phyloP scores from a whole-genome alignment of 495 filamentous ascomycete genomes.

The Pseudomonodictys pantanalensis region DNA sequence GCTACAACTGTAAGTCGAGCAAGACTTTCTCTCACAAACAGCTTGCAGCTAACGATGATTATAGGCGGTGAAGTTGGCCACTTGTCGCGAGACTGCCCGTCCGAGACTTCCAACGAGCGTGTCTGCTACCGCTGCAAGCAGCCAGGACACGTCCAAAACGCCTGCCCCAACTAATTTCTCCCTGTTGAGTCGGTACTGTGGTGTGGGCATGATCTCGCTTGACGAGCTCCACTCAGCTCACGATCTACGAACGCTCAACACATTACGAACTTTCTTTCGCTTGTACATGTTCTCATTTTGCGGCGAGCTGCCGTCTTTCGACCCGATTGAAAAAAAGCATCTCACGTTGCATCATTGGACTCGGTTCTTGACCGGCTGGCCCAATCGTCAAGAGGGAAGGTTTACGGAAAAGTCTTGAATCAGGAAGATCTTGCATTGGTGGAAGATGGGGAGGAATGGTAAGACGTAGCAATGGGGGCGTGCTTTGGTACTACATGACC shows the following conservation, averaged over 20 bases:
- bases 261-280: slow-evolving; percentile 27
- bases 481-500: neutral
- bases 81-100: slow-evolving; percentile 90
- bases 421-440: slow-evolving; percentile 17
- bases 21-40: slow-evolving; percentile 22
- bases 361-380: slow-evolving; percentile 22
- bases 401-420: slow-evolving; percentile 25
- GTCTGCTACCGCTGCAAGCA: slow-evolving; percentile 99
- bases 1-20: slow-evolving; percentile 86
- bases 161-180: slow-evolving; percentile 72
- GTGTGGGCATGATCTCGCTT: neutral
- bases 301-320: slow-evolving; percentile 23
- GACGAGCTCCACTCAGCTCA: neutral
- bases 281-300: slow-evolving; percentile 27
- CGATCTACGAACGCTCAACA: slow-evolving; percentile 7
- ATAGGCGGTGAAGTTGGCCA: slow-evolving; percentile 82
- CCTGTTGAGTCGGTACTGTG: neutral
- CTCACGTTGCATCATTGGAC: slow-evolving; percentile 20
- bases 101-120: slow-evolving; percentile 82
- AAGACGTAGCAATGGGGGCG: slow-evolving; percentile 11
- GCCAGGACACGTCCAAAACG: slow-evolving; percentile 90
- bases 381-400: slow-evolving; percentile 23
- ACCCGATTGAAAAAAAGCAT: slow-evolving; percentile 16
- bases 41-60: slow-evolving; percentile 32
- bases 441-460: slow-evolving; percentile 10